Evolutionary conservation across 148 eudicot species (phyloP).

Genomic region (Tetragonia tetragonoides): DNA sequence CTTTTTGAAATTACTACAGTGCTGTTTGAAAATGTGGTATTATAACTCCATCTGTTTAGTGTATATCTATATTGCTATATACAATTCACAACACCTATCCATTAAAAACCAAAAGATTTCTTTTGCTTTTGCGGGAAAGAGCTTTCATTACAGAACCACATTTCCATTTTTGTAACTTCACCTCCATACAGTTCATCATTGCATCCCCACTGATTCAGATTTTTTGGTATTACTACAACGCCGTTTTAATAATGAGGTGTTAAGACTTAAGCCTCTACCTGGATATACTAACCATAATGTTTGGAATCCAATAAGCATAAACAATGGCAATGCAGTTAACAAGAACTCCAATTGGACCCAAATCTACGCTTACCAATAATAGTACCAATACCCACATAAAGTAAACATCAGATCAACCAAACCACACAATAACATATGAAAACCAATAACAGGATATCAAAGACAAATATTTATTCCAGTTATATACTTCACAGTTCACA

Average conservation of each 20-base stretch:
- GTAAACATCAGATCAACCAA: not conserved
- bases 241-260: not conserved
- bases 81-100: not conserved
- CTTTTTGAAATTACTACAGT: too few species aligned
- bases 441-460: not conserved
- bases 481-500: not conserved
- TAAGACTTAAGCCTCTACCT: not conserved
- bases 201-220: not conserved
- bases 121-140: too few species aligned
- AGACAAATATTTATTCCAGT: not conserved
- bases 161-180: not conserved
- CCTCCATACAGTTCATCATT: not conserved
- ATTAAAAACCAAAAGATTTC: not conserved
- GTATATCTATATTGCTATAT: too few species aligned
- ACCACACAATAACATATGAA: not conserved
- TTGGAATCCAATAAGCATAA: not conserved
- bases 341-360: not conserved
- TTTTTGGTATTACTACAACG: not conserved
- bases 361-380: not conserved
- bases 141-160: not conserved
- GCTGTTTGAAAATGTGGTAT: too few species aligned
- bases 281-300: not conserved
- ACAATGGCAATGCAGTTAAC: not conserved
- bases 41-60: not conserved
- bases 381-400: not conserved